Base-by-base conservation (phyloP, 2,329 filamentous ascomycete genomes). In the Beauveria bassiana region DNA sequence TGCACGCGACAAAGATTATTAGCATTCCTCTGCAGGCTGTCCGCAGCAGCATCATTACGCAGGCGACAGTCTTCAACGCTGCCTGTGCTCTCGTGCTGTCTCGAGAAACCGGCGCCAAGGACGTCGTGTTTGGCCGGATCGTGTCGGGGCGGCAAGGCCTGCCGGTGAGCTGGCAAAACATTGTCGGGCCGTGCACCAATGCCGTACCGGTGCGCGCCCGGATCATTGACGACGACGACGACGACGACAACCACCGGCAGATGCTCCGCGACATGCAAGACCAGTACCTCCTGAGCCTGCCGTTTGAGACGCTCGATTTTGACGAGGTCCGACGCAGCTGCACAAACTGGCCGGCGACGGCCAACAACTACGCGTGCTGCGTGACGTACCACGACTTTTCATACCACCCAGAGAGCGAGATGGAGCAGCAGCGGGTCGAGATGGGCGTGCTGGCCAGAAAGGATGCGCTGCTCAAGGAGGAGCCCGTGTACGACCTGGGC, bases 71-170 rank as follows among this genome's bases (percentile, higher is more conserved):
- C 34, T 65, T 65, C 52, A 64, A 56, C 24, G 24, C 64, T 4
- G 63, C 64, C 9, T 62, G 50, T 31, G 57, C 64, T 5, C 47
- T 62, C 18, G 34, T 62, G 22, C 28, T 65, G 4, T 59, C 47
- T 26, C 2, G 42, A 26, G 31, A 61, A 2, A 56, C 63, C 1
- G 28, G 56, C 1, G 59, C 60, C 0, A 31, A 24, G 0, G 61
- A 68, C 9, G 61, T 68, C 2, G 54, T 68, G 43, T 67, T 68
- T 3, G 64, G 67, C 16, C 61, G 62, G 1, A 61, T 67, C 26
- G 66, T 68, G 0, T 68, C 66, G 1, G 66, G 67, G 2, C 62
- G 67, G 7, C 62, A 67, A 18, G 63, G 58, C 0, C 20, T 67
- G 0, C 22, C 67, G 0, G 47, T 51, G 6, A 53, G 16, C 47